These are phyloP conservation scores for Canariomyces notabilis DNA, from an alignment of 2,329 filamentous ascomycete genomes.

Conservation along the genomic window DNA sequence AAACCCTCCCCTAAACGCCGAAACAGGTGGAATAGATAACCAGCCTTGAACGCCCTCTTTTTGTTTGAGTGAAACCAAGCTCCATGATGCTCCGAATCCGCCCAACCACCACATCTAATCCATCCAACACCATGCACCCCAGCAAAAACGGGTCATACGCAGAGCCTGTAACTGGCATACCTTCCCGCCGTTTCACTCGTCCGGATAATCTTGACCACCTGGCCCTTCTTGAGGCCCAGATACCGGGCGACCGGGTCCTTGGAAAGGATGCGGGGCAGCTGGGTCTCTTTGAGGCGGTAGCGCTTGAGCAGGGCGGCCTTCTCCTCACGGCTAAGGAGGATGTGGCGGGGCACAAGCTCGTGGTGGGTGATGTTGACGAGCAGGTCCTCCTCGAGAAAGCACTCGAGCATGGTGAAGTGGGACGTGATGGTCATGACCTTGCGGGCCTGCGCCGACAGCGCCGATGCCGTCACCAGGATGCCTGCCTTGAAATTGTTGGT, in stretches of 20 bases:
- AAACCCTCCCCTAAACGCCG: conserved; percentile 1
- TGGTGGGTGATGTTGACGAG: conserved; percentile 98
- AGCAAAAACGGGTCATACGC: conserved; percentile 49
- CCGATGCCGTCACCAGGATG: conserved; percentile 78
- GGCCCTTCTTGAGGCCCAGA: conserved; percentile 79
- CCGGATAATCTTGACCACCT: conserved; percentile 97
- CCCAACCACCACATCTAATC: neutral
- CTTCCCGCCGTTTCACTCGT: conserved; percentile 92
- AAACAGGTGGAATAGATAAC: neutral
- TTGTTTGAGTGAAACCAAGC: neutral
- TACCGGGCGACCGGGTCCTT: conserved; percentile 92
- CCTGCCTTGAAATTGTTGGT: conserved; percentile 81
- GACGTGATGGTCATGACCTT: conserved; percentile 78
- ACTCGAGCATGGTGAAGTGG: conserved; percentile 76
- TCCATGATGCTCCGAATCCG: neutral
- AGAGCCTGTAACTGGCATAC: conserved; percentile 87
- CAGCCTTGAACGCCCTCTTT: neutral
- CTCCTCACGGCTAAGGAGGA: conserved; percentile 84
- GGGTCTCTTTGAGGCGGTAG: conserved; percentile 95
- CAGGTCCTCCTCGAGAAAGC: conserved; percentile 92
- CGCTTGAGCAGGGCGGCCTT: conserved; percentile 79
- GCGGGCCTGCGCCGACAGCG: conserved; percentile 80
- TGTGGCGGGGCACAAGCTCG: conserved; percentile 90
- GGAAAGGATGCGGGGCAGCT: conserved; percentile 85
- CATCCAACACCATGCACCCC: neutral